phyloP scores from a whole-genome alignment of 2,329 filamentous ascomycete species.

The Dactylellina leptospora region DNA sequence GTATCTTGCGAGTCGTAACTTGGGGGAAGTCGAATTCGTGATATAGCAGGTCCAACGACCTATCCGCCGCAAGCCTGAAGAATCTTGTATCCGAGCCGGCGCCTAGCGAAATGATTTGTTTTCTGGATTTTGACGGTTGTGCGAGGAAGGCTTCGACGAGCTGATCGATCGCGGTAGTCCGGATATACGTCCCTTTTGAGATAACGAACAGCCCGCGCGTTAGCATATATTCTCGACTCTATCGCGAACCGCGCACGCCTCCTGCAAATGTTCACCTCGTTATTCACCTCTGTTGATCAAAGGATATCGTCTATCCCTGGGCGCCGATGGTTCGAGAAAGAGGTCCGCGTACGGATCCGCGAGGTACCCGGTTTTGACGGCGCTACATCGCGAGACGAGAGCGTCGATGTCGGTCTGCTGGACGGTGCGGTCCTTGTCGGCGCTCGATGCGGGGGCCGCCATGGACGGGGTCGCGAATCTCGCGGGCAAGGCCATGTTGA shows the following conservation, averaged over 20 bases:
- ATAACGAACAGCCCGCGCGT: not conserved
- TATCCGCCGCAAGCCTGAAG: constrained; percentile 70
- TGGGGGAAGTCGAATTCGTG: constrained; percentile 89
- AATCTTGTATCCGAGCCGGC: constrained; percentile 92
- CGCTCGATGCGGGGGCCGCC: not conserved
- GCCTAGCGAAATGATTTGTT: constrained; percentile 89
- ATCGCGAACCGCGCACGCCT: not conserved
- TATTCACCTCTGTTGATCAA: constrained; percentile 88
- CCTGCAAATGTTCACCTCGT: constrained; percentile 18
- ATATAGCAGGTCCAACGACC: constrained; percentile 69
- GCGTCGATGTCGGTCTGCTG: constrained; percentile 93
- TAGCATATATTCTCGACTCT: not conserved
- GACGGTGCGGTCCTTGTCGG: constrained; percentile 74
- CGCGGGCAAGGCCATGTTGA: constrained; percentile 30
- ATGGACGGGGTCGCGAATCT: constrained; percentile 39
- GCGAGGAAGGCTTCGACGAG: constrained; percentile 77
- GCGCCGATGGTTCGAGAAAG: constrained; percentile 68
- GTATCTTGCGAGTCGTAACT: constrained; percentile 56
- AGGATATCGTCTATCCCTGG: constrained; percentile 72
- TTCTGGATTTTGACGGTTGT: constrained; percentile 60
- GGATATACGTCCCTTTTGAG: constrained; percentile 82
- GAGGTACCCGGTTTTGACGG: constrained; percentile 84
- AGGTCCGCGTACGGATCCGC: constrained; percentile 78
- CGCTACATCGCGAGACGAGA: constrained; percentile 85
- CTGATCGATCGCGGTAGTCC: constrained; percentile 81